phyloP scores from a whole-genome alignment of 2,329 filamentous ascomycete genomes.

The Diaporthe citrichinensis region DNA sequence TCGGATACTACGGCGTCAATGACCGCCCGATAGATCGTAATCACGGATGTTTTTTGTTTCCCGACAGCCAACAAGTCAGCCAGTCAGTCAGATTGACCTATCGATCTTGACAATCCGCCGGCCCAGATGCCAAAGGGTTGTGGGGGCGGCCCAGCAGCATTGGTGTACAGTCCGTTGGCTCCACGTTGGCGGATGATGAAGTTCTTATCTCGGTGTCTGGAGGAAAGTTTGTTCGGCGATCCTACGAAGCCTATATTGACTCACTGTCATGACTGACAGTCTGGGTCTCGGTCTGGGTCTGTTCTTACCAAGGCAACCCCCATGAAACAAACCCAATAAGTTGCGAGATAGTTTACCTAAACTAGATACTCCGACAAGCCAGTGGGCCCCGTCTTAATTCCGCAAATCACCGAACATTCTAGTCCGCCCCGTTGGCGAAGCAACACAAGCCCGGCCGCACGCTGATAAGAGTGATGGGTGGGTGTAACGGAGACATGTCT shows the following conservation, averaged over 20 bases:
- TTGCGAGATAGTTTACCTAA: background rate
- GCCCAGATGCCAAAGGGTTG: background rate
- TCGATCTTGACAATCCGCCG: background rate
- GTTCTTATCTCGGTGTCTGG: background rate
- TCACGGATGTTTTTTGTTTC: background rate
- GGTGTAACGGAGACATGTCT: conserved; percentile 1
- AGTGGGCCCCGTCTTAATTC: background rate
- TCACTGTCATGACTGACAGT: background rate
- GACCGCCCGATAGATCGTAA: background rate
- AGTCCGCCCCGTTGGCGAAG: background rate
- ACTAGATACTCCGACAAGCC: background rate
- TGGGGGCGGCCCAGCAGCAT: background rate
- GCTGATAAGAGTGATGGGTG: background rate
- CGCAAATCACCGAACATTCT: background rate
- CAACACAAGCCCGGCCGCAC: background rate
- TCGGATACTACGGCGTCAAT: background rate
- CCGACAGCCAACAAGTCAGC: background rate
- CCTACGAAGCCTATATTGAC: conserved; percentile 5
- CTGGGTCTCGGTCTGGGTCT: background rate
- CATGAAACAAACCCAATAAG: background rate
- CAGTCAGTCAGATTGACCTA: background rate
- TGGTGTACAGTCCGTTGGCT: background rate
- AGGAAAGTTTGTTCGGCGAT: background rate
- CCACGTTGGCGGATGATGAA: background rate
- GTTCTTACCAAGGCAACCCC: background rate